phyloP scores from a whole-genome alignment of 2,329 filamentous ascomycete species.

The Ophiosphaerella narmari region DNA sequence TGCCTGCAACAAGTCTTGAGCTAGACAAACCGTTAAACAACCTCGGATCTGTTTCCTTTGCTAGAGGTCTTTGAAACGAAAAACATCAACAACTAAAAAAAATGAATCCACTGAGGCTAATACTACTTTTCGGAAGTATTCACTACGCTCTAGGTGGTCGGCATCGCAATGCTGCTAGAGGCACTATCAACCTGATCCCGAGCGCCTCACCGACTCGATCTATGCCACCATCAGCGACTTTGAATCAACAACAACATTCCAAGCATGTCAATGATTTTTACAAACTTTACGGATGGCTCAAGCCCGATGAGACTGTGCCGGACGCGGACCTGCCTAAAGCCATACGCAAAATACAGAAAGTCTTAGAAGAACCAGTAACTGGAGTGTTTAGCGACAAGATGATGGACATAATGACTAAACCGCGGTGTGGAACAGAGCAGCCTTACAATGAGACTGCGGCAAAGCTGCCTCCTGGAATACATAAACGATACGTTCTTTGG shows the following conservation, averaged over 20 bases:
- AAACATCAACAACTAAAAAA: slow-evolving; percentile 5
- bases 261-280: slow-evolving; percentile 38
- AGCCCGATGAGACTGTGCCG: slow-evolving; percentile 22
- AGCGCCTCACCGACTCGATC: slow-evolving; percentile 16
- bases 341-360: slow-evolving; percentile 34
- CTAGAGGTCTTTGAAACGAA: slow-evolving; percentile 3
- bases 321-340: slow-evolving; percentile 28
- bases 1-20: neutral
- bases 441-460: slow-evolving; percentile 29
- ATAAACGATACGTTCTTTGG: slow-evolving; percentile 34
- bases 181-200: slow-evolving; percentile 25
- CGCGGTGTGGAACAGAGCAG: slow-evolving; percentile 31
- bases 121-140: slow-evolving; percentile 9
- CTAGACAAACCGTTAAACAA: slow-evolving; percentile 4
- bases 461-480: slow-evolving; percentile 5
- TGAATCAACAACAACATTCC: slow-evolving; percentile 23
- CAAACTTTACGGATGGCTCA: slow-evolving; percentile 35
- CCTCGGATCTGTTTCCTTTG: neutral
- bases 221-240: slow-evolving; percentile 5
- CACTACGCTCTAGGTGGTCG: slow-evolving; percentile 6
- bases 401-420: slow-evolving; percentile 29
- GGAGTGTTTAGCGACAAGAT: slow-evolving; percentile 32
- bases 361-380: slow-evolving; percentile 29
- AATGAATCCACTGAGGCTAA: slow-evolving; percentile 15
- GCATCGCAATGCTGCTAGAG: slow-evolving; percentile 6